A percentile compares a stretch with the other conserved stretches of the same genome.
Conservation (phyloP, 164 flowering plant genomes). For the Chimonanthus salicifolius region DNA sequence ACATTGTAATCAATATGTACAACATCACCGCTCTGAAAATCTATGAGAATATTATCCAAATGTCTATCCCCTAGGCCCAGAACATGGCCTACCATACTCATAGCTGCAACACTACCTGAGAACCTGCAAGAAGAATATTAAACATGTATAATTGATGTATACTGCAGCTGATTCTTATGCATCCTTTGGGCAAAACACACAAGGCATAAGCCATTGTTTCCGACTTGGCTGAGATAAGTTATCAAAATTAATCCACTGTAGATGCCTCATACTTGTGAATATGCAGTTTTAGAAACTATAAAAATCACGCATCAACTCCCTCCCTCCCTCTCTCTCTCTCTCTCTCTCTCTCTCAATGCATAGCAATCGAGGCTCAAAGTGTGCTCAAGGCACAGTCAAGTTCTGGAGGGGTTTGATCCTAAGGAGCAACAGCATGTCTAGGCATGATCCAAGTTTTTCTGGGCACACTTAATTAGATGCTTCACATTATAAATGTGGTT, state of each 20-base stretch:
- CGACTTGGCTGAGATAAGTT: background rate
- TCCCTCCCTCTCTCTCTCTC: no score
- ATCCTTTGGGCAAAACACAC: background rate
- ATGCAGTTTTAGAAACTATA: background rate
- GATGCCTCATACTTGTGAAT: background rate
- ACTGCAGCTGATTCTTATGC: background rate
- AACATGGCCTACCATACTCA: constrained; percentile 96
- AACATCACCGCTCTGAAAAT: constrained; percentile 81
- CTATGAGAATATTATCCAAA: constrained; percentile 92
- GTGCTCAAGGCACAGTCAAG: no score
- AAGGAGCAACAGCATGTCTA: no score
- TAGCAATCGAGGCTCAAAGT: no score
- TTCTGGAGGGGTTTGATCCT: no score
- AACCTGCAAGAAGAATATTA: constrained; percentile 45
- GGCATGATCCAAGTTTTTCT: no score
- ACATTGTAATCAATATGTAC: constrained; percentile 97
- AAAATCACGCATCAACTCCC: background rate
- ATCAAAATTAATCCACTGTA: background rate
- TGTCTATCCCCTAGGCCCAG: constrained; percentile 96
- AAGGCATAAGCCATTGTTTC: background rate
- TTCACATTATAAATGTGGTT: no score
- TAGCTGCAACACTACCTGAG: constrained; percentile 90
- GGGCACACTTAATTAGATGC: no score
- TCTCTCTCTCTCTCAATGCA: no score
- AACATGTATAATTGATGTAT: background rate